Evolutionary conservation across 768 basidiomycete genomes (phyloP), one percentile per base, ranked within the genome.

Genomic region (Mycena epipterygia): DNA sequence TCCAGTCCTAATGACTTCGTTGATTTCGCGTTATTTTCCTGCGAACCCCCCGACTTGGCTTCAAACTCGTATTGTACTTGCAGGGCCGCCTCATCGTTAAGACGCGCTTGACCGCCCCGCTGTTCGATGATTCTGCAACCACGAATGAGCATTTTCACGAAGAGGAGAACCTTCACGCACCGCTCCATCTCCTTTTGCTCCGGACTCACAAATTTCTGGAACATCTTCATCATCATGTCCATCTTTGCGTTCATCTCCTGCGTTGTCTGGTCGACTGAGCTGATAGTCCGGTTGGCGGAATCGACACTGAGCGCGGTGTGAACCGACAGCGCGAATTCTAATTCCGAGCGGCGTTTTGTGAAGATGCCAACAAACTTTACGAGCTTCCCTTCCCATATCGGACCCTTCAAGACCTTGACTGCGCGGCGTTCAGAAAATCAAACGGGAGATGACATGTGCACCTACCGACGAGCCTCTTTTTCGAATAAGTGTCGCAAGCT

Each of bases 401-500:
- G 69, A 4, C 79, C 73, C 52, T 77, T 80, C 58, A 83, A 70
- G 2, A 83, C 74, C 66, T 81, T 82, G 32, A 80, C 75, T 73
- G 49, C 51, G 5, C 23, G 4, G 41, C 17, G 58, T n/a, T 17
- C 58, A 16, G 25, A 21, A 70, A 42, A 12, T 2, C 3, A 37
- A 16, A 44, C 53, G 25, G 29, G 27, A 33, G n/a, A 1, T 1
- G 25, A 29, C 2, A 39, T 37, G 2, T 27, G 23, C n/a, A 64
- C 77, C 29, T 6, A 76, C 75, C 78, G 12, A 80, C 75, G 21
- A 82, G 55, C 19, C 79, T 76, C 32, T 78, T 79, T 67, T 80
- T 81, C 21, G 74, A 67, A 58, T 82, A 84, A 0, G 79, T 74
- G 59, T 84, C 82, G 68, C 81, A 82, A 5, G 68, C 55, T 56